These are phyloP conservation scores for Raffaelea deltoideospora DNA, from an alignment of 2,329 filamentous ascomycete genomes.

Conservation along the genomic window DNA sequence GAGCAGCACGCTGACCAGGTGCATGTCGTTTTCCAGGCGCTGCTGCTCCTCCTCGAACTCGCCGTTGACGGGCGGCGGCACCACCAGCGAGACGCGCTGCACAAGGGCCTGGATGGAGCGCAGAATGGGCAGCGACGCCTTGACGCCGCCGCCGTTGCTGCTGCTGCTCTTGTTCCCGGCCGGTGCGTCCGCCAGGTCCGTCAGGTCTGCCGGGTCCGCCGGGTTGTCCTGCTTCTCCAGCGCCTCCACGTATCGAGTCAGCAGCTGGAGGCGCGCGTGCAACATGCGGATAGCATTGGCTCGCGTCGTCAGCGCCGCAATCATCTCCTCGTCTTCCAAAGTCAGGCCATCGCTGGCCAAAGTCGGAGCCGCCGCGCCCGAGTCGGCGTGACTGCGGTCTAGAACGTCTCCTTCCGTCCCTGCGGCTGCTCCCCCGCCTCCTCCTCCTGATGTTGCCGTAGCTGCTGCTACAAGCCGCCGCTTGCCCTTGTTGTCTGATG, in stretches of 20 bases:
- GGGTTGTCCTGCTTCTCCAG: slow-evolving; percentile 32
- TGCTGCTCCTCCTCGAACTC: slow-evolving; percentile 56
- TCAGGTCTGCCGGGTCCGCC: too few relatives aligned
- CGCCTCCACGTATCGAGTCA: slow-evolving; percentile 61
- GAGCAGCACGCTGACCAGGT: slow-evolving; percentile 55
- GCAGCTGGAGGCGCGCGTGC: slow-evolving; percentile 56
- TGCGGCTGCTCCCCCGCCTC: too few relatives aligned
- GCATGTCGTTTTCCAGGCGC: slow-evolving; percentile 71
- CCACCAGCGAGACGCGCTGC: slow-evolving; percentile 66
- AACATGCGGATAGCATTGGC: slow-evolving; percentile 91
- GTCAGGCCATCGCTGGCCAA: slow-evolving; percentile 31
- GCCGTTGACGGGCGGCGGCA: slow-evolving; percentile 46
- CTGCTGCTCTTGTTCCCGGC: not conserved
- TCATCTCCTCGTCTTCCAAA: slow-evolving; percentile 44
- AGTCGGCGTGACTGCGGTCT: too few relatives aligned
- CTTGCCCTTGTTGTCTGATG: slow-evolving; percentile 26
- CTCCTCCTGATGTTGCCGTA: slow-evolving; percentile 12
- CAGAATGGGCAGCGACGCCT: slow-evolving; percentile 54
- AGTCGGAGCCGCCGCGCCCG: not conserved
- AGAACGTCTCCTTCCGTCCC: too few relatives aligned
- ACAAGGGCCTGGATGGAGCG: slow-evolving; percentile 80
- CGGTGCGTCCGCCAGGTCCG: slow-evolving; percentile 34
- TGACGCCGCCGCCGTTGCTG: slow-evolving; percentile 14
- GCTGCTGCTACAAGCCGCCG: slow-evolving; percentile 14
- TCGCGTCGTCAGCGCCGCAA: slow-evolving; percentile 63